Evolutionary conservation across 257 asterid species (phyloP).

Genomic region (Euphrasia confusa): DNA sequence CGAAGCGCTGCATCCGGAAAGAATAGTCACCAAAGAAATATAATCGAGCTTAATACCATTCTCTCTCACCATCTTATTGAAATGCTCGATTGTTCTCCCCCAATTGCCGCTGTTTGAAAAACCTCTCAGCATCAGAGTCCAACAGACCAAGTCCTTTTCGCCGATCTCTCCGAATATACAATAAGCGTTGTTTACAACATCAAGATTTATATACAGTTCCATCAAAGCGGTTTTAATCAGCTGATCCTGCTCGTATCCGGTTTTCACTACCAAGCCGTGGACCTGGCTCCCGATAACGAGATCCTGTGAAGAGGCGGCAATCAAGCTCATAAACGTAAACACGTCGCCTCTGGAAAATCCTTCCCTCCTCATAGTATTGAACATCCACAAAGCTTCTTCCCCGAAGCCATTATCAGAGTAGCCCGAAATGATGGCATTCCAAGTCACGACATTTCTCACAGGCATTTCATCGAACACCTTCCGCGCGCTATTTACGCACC

Average conservation of each 20-base stretch:
- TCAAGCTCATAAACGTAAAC: constrained; percentile 42
- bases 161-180: constrained; percentile 39
- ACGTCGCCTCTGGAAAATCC: constrained; percentile 31
- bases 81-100: constrained; percentile 37
- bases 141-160: constrained; percentile 44
- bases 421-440: constrained; percentile 55
- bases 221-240: constrained; percentile 40
- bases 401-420: constrained; percentile 41
- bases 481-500: constrained; percentile 33
- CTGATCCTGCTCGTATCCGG: constrained; percentile 38
- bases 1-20: constrained; percentile 47
- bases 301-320: constrained; percentile 26
- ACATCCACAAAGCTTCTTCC: constrained; percentile 47
- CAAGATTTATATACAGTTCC: constrained; percentile 36
- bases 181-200: constrained; percentile 36
- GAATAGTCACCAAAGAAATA: constrained; percentile 41
- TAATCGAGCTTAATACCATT: constrained; percentile 35
- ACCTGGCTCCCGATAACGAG: constrained; percentile 28
- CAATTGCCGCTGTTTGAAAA: constrained; percentile 43
- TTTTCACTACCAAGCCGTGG: constrained; percentile 38
- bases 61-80: constrained; percentile 38
- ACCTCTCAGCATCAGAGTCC: constrained; percentile 64
- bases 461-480: constrained; percentile 52
- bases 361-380: constrained; percentile 38
- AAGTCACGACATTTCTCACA: constrained; percentile 44